These are phyloP conservation scores for Ambrosiella cleistominuta DNA, from an alignment of 2,329 filamentous ascomycete species.

Conservation along the genomic window DNA sequence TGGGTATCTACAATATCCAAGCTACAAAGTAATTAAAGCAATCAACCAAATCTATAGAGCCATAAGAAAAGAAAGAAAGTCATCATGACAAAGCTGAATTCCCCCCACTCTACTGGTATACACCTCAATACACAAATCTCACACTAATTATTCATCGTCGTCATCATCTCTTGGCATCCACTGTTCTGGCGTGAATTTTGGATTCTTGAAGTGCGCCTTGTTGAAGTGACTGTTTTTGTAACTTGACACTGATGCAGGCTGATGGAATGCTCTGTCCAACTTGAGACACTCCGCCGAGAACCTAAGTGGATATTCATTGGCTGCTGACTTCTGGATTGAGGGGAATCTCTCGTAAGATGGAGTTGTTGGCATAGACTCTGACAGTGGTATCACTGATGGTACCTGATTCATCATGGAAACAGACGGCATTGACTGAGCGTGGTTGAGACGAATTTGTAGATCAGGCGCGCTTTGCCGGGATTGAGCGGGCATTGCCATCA, in stretches of 20 bases:
- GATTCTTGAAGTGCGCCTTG: conserved; percentile 48
- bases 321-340: conserved; percentile 15
- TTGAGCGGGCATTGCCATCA: neutral
- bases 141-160: neutral
- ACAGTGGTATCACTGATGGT: conserved; percentile 1
- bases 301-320: conserved; percentile 23
- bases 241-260: conserved; percentile 32
- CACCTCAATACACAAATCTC: no score
- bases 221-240: conserved; percentile 54
- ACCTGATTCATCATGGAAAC: neutral
- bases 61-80: no score
- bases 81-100: no score
- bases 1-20: no score
- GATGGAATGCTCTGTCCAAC: conserved; percentile 23
- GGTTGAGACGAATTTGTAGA: neutral
- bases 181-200: conserved; percentile 30
- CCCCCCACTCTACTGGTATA: no score
- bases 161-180: conserved; percentile 26
- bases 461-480: neutral
- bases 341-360: conserved; percentile 5
- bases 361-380: neutral
- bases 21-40: no score
- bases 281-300: conserved; percentile 39
- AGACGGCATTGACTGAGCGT: neutral
- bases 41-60: no score